phyloP scores from a whole-genome alignment of 2,329 filamentous ascomycete species.

The Amauroascus verrucosus region DNA sequence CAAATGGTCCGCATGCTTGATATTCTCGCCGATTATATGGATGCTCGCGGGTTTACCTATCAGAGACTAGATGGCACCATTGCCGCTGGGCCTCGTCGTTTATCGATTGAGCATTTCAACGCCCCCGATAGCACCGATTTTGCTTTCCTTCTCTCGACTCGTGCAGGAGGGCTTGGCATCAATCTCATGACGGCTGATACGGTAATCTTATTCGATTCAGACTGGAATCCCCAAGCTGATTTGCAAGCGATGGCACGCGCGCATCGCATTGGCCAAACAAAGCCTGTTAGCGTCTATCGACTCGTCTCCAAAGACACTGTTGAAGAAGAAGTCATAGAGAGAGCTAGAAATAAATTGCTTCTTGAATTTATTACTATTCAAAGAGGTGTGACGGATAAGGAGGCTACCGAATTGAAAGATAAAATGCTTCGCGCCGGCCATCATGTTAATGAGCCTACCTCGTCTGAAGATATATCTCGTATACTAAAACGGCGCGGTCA shows the following conservation, averaged over 20 bases:
- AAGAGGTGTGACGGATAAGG: conserved; percentile 90
- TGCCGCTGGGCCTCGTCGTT: conserved; percentile 70
- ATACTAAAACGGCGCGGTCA: conserved; percentile 97
- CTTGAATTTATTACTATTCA: conserved; percentile 97
- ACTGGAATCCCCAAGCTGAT: conserved; percentile 98
- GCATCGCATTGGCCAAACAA: conserved; percentile 94
- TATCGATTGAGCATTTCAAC: conserved; percentile 98
- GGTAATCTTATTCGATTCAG: conserved; percentile 87
- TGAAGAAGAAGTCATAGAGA: conserved; percentile 92
- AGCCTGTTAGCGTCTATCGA: conserved; percentile 89
- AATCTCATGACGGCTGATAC: conserved; percentile 95
- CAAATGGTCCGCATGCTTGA: conserved; percentile 99
- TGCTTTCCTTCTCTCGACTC: conserved; percentile 87
- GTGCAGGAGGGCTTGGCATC: conserved; percentile 88
- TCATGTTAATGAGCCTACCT: conserved; percentile 63
- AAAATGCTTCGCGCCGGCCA: conserved; percentile 58
- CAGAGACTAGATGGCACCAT: conserved; percentile 95
- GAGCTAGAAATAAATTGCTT: conserved; percentile 92
- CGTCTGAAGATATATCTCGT: conserved; percentile 87
- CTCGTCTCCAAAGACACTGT: conserved; percentile 97
- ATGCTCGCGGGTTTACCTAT: conserved; percentile 85
- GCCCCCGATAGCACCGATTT: conserved; percentile 94
- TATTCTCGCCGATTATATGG: conserved; percentile 87
- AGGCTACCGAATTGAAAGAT: conserved; percentile 69
- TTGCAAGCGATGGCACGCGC: conserved; percentile 97